Base-by-base conservation (phyloP, 2,329 filamentous ascomycete species). In the Sphaerulina populicola region DNA sequence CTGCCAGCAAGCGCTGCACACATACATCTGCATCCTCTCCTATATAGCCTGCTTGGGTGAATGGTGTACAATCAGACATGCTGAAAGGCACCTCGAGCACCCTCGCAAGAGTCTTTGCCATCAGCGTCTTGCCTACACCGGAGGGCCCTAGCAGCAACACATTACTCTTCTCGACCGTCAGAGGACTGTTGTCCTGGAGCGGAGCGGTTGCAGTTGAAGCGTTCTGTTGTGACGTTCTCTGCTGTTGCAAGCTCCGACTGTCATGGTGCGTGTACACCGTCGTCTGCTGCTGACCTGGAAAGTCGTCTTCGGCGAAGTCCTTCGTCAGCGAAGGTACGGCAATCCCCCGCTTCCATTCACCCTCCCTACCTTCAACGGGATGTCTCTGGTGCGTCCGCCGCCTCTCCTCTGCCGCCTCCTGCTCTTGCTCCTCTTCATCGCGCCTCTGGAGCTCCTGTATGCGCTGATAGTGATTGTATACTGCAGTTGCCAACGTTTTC, bases 21-120 rank as follows among this genome's bases (percentile, higher is more conserved):
- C 91, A 96, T 0, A 88, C 84, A 66, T 98, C 93, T n/a, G 91
- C 91, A 66, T 98, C 93, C 65, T 97, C 91, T 29, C 93, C 93
- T 60, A 98, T 96, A 63, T 98, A 98, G 23, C 93, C 91, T 4
- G 91, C 91, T 71, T 96, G 91, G 0, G 91, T 97, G 57, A 97
- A 89, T 5, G 90, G 87, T 45, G 93, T 96, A 69, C 91, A 97
- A 69, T 97, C 91, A 55, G 88, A 91, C 69, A 95, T 95, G 56
- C 87, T 89, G 64, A 96, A 94, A 0, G 93, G 93, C 0, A 97
- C 89, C 54, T 93, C 91, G n/a, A 98, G 79, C 47, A 93, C 85
- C 63, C 89, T 85, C 60, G 91, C 93, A 36, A 97, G 73, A 0
- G 91, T 97, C 69, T 90, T 94, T 47, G 89, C 79, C 72, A 98